A percentile compares a stretch with the other conserved stretches of the same genome.
Evolutionary conservation across 768 basidiomycete genomes (phyloP).

Genomic region (Amanita rubescens): DNA sequence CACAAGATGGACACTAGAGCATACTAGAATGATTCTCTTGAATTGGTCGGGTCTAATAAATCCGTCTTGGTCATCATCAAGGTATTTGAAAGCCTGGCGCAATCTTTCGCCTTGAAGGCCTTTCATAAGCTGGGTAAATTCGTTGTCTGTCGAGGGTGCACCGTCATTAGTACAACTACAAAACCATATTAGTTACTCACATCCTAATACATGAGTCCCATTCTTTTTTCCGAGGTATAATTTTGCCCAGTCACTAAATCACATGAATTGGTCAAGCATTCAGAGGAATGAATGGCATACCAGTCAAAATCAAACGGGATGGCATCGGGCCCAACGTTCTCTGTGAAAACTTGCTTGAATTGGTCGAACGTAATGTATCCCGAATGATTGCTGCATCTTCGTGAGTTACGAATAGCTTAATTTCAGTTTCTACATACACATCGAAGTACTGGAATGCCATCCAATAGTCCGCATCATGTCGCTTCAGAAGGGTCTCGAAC

Average conservation of each 20-base stretch:
- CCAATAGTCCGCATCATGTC: slow-evolving; percentile 95
- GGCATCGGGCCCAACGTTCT: slow-evolving; percentile 67
- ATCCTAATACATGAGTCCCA: slow-evolving; percentile 85
- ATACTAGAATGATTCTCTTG: slow-evolving; percentile 87
- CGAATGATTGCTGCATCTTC: slow-evolving; percentile 65
- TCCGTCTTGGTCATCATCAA: slow-evolving; percentile 87
- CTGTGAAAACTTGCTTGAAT: slow-evolving; percentile 87
- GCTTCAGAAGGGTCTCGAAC: slow-evolving; percentile 89
- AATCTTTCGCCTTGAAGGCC: slow-evolving; percentile 96
- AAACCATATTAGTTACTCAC: slow-evolving; percentile 39
- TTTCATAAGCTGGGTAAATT: slow-evolving; percentile 99
- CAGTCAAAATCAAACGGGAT: slow-evolving; percentile 96
- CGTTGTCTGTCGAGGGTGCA: slow-evolving; percentile 53
- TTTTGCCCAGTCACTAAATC: slow-evolving; percentile 84
- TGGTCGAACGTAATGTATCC: slow-evolving; percentile 91
- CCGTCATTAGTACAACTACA: slow-evolving; percentile 2
- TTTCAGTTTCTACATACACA: slow-evolving; percentile 50
- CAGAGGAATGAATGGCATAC: slow-evolving; percentile 28
- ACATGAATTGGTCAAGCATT: background rate
- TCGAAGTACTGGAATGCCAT: slow-evolving; percentile 97
- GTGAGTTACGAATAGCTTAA: background rate
- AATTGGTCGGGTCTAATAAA: slow-evolving; percentile 93
- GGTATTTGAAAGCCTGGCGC: slow-evolving; percentile 89
- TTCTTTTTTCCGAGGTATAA: slow-evolving; percentile 92
- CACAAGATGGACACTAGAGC: slow-evolving; percentile 18